Base-by-base conservation (phyloP, 345 rosid species). In the Cardamine resedifolia region DNA sequence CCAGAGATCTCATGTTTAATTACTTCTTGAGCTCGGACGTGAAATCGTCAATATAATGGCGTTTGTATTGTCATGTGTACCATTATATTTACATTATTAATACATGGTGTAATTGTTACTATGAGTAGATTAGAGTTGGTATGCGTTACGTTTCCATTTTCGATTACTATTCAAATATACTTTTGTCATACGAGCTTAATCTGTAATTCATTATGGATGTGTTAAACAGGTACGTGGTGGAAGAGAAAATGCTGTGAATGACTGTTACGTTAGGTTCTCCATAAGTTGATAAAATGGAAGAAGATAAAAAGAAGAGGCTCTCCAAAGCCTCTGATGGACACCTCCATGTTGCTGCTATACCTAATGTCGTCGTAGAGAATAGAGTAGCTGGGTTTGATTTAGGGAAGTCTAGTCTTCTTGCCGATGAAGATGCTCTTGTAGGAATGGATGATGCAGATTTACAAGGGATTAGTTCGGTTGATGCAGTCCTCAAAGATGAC, bases 271-370 rank as follows among this genome's bases (percentile, higher is more conserved):
- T 51, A 63, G 53, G 20, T 55, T 57, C 53, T 74, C 58, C 34
- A 64, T 59, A 60, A 41, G 28, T 53, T 59, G 49, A 45, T 56
- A 48, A 44, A 26, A 88, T 90, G 96, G 90, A 86, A 72, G 92
- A 90, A 73, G 88, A 87, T 55, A 84, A 85, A 70, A 88, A 81
- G 52, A 83, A 79, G 56, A 88, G 62, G 76, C 59, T 72, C 7
- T 66, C 66, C 18, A 80, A 76, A 71, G 58, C 50, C 68, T 72
- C 80, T 64, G 64, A n/a, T n/a, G n/a, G n/a, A n/a, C n/a, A n/a
- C n/a, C n/a, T n/a, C n/a, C n/a, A 34, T 38, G 71, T 41, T 55
- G 60, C 60, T 33, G 62, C 51, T 15, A 39, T 10, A 9, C 9
- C 30, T 36, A n/a, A 57, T 70, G 63, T 18, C 66, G 73, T 34